Evolutionary conservation across 441 rosid species (phyloP), one percentile per base, ranked within the genome.

Genomic region (Euphorbia celastroides): DNA sequence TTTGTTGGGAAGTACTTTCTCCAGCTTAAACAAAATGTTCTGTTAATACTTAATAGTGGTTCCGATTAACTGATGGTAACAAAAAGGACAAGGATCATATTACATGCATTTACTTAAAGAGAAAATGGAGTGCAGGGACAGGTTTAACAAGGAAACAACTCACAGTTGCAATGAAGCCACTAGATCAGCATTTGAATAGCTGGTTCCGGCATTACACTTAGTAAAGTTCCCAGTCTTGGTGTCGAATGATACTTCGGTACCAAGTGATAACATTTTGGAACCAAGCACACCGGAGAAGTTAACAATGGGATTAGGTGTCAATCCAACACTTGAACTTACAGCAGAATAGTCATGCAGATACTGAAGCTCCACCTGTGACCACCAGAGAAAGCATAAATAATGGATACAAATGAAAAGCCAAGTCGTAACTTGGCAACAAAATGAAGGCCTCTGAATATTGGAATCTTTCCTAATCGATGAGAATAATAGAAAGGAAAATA

Each of bases 331-430:
- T 6, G 95, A 69, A 83, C 86, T 86, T 61, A 91, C 79, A 71
- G 92, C 97, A 0, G 89, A 89, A 60, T 81, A 84, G 55, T 93
- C 99, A 78, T 89, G 93, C 86, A 89, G 77, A 81, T 88, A 93
- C 66, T 91, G 99, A 65, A 93, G 68, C 81, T 93, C 97, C 74
- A 86, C 20, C 99, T 93, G 82, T 69, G 36, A 67, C 32, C 20
- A 61, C 11, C 32, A 41, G 6, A 6, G 2, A 48, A n/a, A 56
- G 7, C 13, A 12, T 51, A 66, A 19, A 19, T 38, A 61, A 55
- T 32, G 31, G 11, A 42, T 10, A 48, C 27, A 0, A 31, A 5
- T 5, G 16, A 34, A 20, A 63, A 48, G 36, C 23, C 1, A 54
- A 20, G 12, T 31, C 48, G 22, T 46, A 17, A 1, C 30, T 11